These are phyloP conservation scores for Teratosphaeria nubilosa DNA, from an alignment of 2,329 filamentous ascomycete genomes.

Conservation along the genomic window DNA sequence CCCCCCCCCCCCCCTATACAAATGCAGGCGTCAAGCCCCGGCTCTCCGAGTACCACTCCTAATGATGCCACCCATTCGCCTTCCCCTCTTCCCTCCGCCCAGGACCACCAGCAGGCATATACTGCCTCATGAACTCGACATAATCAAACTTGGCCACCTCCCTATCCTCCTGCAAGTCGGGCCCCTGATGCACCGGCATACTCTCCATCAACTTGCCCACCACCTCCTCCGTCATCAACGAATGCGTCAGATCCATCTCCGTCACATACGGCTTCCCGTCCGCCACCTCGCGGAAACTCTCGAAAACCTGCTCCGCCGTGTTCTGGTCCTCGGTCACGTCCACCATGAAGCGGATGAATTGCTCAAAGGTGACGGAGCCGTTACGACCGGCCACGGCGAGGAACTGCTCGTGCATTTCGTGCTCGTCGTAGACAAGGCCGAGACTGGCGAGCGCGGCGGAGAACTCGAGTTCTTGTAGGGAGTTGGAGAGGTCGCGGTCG, in stretches of 20 bases:
- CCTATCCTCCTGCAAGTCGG: constrained; percentile 76
- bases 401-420: constrained; percentile 97
- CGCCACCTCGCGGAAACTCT: constrained; percentile 93
- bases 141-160: constrained; percentile 88
- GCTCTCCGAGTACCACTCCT: background rate
- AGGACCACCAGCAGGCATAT: background rate
- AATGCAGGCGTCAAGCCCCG: background rate
- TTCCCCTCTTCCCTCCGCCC: background rate
- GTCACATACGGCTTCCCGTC: constrained; percentile 99
- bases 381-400: constrained; percentile 63
- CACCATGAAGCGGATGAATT: constrained; percentile 99
- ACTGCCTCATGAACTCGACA: constrained; percentile 88
- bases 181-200: constrained; percentile 75
- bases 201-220: constrained; percentile 84
- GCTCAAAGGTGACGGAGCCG: constrained; percentile 79
- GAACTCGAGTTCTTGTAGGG: constrained; percentile 86
- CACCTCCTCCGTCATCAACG: constrained; percentile 89
- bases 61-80: background rate
- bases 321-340: constrained; percentile 98
- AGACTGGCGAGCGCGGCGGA: constrained; percentile 90
- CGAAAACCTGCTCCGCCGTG: constrained; percentile 95
- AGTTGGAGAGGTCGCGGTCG: constrained; percentile 85
- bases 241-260: constrained; percentile 91
- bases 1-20: background rate
- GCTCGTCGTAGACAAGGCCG: constrained; percentile 89